These are phyloP conservation scores for Erythrobasidium yunnanense DNA, from an alignment of 768 basidiomycete genomes.

Conservation along the genomic window DNA sequence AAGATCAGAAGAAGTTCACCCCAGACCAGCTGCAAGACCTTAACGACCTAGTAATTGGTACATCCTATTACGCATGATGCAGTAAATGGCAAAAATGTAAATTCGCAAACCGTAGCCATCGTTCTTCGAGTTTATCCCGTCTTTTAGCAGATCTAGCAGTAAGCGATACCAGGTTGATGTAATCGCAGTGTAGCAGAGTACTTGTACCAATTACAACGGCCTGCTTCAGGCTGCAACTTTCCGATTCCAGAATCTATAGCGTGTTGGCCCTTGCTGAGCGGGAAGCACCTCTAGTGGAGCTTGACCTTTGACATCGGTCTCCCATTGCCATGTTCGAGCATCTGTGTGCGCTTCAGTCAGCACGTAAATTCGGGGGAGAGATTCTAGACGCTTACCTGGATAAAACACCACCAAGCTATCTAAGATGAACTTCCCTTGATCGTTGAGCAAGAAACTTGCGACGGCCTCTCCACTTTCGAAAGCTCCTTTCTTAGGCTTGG, in stretches of 20 bases:
- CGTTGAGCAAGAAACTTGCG: constrained; percentile 11
- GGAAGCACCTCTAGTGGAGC: neutral
- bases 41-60: constrained; percentile 32
- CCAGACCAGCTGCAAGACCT: constrained; percentile 58
- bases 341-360: neutral
- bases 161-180: too few species aligned
- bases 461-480: constrained; percentile 11
- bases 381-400: neutral
- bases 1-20: constrained; percentile 72
- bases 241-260: constrained; percentile 14
- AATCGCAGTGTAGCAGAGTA: too few species aligned
- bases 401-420: constrained; percentile 18
- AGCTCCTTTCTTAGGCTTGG: neutral
- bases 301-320: constrained; percentile 2
- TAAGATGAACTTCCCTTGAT: constrained; percentile 2
- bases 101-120: too few species aligned
- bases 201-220: too few species aligned
- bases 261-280: neutral
- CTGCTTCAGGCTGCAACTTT: neutral
- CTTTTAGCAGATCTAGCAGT: neutral
- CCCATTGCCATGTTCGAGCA: constrained; percentile 17
- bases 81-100: too few species aligned
- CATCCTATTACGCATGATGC: constrained; percentile 29
- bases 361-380: neutral
- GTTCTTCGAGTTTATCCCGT: neutral